Percentiles rank a stretch among this genome's conserved stretches.
Evolutionary conservation across 2,329 filamentous ascomycete species (phyloP).

Genomic region (Beauveria varroae): DNA sequence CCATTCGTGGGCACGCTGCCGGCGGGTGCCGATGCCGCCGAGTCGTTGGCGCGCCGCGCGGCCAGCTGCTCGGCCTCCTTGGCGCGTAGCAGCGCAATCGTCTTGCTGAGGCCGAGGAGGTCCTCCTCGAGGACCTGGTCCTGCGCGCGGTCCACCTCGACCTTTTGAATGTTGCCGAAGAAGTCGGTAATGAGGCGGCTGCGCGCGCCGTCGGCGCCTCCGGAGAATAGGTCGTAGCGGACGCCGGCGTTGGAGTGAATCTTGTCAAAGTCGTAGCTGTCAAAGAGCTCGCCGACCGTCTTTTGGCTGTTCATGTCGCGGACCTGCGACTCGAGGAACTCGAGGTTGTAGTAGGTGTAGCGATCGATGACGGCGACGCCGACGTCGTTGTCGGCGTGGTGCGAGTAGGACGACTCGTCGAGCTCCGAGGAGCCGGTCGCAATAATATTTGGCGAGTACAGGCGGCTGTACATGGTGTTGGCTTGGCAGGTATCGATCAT

Average conservation of each 20-base stretch:
- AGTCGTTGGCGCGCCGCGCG: constrained; percentile 19
- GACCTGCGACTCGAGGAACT: constrained; percentile 89
- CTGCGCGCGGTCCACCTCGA: constrained; percentile 69
- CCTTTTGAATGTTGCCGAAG: constrained; percentile 96
- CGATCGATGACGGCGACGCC: constrained; percentile 97
- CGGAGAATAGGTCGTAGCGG: constrained; percentile 89
- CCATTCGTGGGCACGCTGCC: constrained; percentile 22
- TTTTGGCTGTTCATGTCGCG: constrained; percentile 79
- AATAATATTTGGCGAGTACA: constrained; percentile 97
- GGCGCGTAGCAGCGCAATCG: constrained; percentile 47
- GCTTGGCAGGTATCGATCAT: constrained; percentile 99
- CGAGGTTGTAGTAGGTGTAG: constrained; percentile 97
- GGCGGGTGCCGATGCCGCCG: constrained; percentile 19
- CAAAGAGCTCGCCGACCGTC: constrained; percentile 88
- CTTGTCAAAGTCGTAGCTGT: constrained; percentile 90
- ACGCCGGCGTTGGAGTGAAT: constrained; percentile 91
- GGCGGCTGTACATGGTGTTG: constrained; percentile 97
- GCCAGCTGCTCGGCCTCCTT: constrained; percentile 39
- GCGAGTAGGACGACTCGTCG: constrained; percentile 93
- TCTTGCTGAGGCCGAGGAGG: constrained; percentile 65
- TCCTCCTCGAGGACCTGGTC: constrained; percentile 61
- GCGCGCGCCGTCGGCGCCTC: constrained; percentile 69
- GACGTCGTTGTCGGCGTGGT: constrained; percentile 96
- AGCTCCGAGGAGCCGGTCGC: constrained; percentile 95
- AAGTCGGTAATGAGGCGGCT: constrained; percentile 88